Conservation (phyloP, 495 filamentous ascomycete genomes). For the Staphylotrichum tortipilum region DNA sequence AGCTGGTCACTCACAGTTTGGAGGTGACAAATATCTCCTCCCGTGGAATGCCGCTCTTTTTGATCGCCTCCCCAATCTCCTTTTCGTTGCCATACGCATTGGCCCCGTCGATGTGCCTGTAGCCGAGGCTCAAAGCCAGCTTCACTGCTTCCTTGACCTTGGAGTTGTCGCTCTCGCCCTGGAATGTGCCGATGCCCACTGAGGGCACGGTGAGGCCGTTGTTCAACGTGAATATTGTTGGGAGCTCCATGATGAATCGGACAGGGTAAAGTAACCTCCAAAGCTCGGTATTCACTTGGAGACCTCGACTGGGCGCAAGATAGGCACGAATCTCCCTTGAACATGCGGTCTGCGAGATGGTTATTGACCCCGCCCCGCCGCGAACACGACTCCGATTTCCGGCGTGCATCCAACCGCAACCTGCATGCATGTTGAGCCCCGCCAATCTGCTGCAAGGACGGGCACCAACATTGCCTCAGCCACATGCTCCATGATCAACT, state of each 20-base stretch:
- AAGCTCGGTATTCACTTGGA: too few species aligned
- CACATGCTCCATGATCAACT: too few species aligned
- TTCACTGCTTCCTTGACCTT: conserved; percentile 28
- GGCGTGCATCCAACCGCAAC: too few species aligned
- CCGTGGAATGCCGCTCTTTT: conserved; percentile 25
- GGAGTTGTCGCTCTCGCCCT: conserved; percentile 17
- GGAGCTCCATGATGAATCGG: conserved; percentile 12
- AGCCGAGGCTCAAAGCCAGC: conserved; percentile 26
- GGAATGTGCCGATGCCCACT: conserved; percentile 26
- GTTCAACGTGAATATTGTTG: conserved; percentile 15
- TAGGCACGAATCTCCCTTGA: too few species aligned
- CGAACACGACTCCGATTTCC: too few species aligned
- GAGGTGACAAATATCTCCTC: conserved; percentile 33
- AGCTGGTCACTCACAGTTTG: conserved; percentile 29
- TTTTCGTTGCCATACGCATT: conserved; percentile 34
- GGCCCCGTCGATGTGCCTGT: conserved; percentile 35
- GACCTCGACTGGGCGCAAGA: too few species aligned
- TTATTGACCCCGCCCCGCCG: too few species aligned
- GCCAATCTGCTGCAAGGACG: too few species aligned
- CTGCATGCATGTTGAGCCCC: too few species aligned
- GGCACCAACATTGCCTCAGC: too few species aligned
- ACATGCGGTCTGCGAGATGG: too few species aligned
- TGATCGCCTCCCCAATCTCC: conserved; percentile 34
- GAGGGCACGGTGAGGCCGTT: conserved; percentile 22
- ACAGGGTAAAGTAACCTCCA: too few species aligned